Base-by-base conservation (phyloP, 768 basidiomycete species). In the Rhodosporidiobolus sp. region DNA sequence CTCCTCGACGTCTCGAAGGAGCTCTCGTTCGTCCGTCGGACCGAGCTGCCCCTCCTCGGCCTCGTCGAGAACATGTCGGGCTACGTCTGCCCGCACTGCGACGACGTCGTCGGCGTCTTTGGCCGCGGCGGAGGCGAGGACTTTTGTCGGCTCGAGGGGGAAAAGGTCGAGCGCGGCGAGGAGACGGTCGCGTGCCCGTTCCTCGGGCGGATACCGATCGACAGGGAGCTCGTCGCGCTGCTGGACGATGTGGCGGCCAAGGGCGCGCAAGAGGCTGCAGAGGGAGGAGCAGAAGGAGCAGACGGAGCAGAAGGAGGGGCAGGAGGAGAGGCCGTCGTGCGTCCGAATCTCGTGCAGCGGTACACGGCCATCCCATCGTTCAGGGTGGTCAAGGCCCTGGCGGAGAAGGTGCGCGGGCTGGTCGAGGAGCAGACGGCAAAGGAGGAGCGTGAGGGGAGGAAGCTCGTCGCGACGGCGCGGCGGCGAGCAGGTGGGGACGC, bases 61-160 rank as follows among this genome's bases (percentile, higher is more conserved):
- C 81, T 99, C 61, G 88, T 99, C 77, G 96, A 98, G 80, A 99
- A 98, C 83, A 98, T 98, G 96, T 91, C 92, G 75, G 96, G 96
- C 61, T 98, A 96, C 82, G 90, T 90, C 28, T 98, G 95, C 70
- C 96, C 96, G 56, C 96, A 94, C 80, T 98, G 96, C 80, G 92
- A 92, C 24, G 94, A 97, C 81, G 84, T 97, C 76, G 92, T 88
- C 83, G 92, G 95, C 80, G 87, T 96, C 65, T 99, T 98, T 81
- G 96, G 94, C 14, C 89, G 88, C 8, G 93, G 93, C 24, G 96
- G 96, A 4, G 96, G 94, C 3, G 87, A 89, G 81, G 90, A 88
- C 78, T 78, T 79, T 43, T 79, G 78, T 22, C 52, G 63, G 17
- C 26, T 43, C 16, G 77, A 79, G 60, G 67, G 70, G 30, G 76